Percentiles rank a stretch among this genome's conserved stretches.
phyloP scores from a whole-genome alignment of 768 basidiomycete genomes.

The Leccinellum rugosiceps region DNA sequence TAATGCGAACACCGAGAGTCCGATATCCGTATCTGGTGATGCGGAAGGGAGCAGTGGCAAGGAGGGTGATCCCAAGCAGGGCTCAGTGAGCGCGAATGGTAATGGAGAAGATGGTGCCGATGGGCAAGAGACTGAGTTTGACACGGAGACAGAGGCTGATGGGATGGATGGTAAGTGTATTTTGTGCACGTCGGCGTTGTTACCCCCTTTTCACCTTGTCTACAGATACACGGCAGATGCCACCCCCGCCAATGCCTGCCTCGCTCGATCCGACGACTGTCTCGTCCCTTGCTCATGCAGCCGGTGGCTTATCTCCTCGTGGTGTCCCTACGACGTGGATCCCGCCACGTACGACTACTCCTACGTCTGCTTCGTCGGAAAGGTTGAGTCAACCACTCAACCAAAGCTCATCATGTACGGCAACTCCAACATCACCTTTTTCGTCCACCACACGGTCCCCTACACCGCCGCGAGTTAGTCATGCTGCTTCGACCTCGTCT shows the following conservation, averaged over 20 bases:
- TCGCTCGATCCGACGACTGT: conserved; percentile 40
- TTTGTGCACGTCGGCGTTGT: background rate
- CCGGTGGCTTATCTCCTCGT: conserved; percentile 21
- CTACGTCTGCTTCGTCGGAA: conserved; percentile 1
- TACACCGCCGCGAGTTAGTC: background rate
- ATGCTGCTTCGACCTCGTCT: background rate
- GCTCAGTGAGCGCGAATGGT: background rate
- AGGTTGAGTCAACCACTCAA: conserved; percentile 5
- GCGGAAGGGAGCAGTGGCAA: conserved; percentile 1
- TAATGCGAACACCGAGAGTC: conserved; percentile 18
- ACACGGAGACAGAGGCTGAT: conserved; percentile 30
- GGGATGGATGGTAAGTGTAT: conserved; percentile 22
- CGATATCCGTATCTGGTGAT: conserved; percentile 10
- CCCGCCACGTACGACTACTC: conserved; percentile 8
- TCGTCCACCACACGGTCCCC: background rate
- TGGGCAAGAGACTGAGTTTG: conserved; percentile 31
- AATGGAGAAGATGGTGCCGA: conserved; percentile 16
- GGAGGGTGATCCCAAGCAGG: background rate
- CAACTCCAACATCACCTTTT: background rate
- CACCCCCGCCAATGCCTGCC: conserved; percentile 50
- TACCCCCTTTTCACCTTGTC: background rate
- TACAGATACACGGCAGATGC: conserved; percentile 42
- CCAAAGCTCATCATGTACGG: background rate
- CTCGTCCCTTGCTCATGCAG: conserved; percentile 24
- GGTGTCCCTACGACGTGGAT: conserved; percentile 9